Evolutionary conservation across 2,329 filamentous ascomycete genomes (phyloP).

Genomic region (Decorospora gaudefroyi): DNA sequence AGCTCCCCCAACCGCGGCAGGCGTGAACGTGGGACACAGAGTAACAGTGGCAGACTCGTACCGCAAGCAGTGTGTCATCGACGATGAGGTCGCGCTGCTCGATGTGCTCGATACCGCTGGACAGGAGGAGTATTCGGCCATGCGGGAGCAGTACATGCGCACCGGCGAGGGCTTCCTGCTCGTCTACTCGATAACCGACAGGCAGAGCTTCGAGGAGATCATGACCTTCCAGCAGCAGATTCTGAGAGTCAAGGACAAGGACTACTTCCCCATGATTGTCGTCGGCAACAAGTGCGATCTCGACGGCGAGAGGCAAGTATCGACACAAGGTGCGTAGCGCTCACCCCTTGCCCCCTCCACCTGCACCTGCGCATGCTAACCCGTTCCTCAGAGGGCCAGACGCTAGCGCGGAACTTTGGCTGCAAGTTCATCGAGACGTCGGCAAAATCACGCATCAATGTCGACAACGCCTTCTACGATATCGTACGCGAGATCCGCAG

Average conservation of each 20-base stretch:
- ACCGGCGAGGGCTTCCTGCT: slow-evolving; percentile 97
- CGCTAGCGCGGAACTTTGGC: slow-evolving; percentile 80
- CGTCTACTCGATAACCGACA: slow-evolving; percentile 96
- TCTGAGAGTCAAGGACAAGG: slow-evolving; percentile 97
- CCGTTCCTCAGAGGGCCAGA: slow-evolving; percentile 74
- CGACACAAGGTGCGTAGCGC: slow-evolving; percentile 75
- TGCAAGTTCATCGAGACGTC: slow-evolving; percentile 99
- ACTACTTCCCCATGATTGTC: slow-evolving; percentile 99
- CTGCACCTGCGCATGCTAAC: slow-evolving; percentile 27
- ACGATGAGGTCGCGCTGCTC: slow-evolving; percentile 95
- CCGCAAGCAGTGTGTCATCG: slow-evolving; percentile 99
- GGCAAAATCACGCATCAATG: slow-evolving; percentile 96
- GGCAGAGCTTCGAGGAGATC: slow-evolving; percentile 98
- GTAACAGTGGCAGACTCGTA: slow-evolving; percentile 75
- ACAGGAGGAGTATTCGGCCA: slow-evolving; percentile 98
- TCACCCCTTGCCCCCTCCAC: slow-evolving; percentile 10
- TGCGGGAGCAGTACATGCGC: slow-evolving; percentile 99
- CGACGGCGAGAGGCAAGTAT: slow-evolving; percentile 87
- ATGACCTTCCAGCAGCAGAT: slow-evolving; percentile 99
- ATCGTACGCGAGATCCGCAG: slow-evolving; percentile 96
- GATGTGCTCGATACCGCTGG: slow-evolving; percentile 98
- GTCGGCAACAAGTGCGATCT: slow-evolving; percentile 99
- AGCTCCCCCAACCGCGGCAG: slow-evolving; percentile 1
- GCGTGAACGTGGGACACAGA: slow-evolving; percentile 1
- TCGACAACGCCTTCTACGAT: slow-evolving; percentile 98